These are phyloP conservation scores for Fusarium sp. DNA, from an alignment of 2,329 filamentous ascomycete genomes.

Conservation along the genomic window DNA sequence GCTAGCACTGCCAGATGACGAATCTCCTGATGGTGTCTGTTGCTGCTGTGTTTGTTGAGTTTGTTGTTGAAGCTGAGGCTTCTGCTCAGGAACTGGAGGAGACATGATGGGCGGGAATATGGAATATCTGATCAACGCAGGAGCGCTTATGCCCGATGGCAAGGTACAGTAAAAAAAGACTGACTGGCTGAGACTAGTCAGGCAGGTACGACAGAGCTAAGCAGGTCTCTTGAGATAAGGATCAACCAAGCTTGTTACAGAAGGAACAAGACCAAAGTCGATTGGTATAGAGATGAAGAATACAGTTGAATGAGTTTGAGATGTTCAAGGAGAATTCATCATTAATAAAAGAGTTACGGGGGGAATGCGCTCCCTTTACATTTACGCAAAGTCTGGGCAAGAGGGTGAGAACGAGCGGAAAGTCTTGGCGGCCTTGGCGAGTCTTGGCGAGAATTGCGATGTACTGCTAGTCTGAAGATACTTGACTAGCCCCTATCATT, in stretches of 20 bases:
- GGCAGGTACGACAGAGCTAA: slow-evolving; percentile 17
- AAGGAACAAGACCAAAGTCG: slow-evolving; percentile 12
- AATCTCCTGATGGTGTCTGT: slow-evolving; percentile 38
- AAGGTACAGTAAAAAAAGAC: not conserved
- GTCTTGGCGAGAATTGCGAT: slow-evolving; percentile 44
- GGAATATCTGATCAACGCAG: slow-evolving; percentile 37
- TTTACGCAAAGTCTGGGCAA: slow-evolving; percentile 50
- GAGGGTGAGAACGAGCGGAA: slow-evolving; percentile 53
- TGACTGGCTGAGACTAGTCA: slow-evolving; percentile 29
- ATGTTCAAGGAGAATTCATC: slow-evolving; percentile 41
- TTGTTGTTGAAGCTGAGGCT: slow-evolving; percentile 38
- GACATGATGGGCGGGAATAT: slow-evolving; percentile 47
- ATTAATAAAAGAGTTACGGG: slow-evolving; percentile 43
- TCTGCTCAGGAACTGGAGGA: slow-evolving; percentile 47
- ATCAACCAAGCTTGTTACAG: not conserved
- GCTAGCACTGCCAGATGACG: slow-evolving; percentile 55
- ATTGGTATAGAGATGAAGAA: slow-evolving; percentile 11
- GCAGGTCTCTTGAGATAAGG: not conserved
- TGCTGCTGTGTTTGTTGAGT: slow-evolving; percentile 42
- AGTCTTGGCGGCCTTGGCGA: slow-evolving; percentile 52
- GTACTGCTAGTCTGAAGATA: slow-evolving; percentile 33
- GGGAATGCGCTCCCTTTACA: slow-evolving; percentile 53
- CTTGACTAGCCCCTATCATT: not conserved
- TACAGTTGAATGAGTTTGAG: slow-evolving; percentile 32
- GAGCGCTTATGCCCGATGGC: slow-evolving; percentile 7